These are phyloP conservation scores for Yamadazyma oceani DNA, from an alignment of 1,139 yeast genomes.

Conservation along the genomic window DNA sequence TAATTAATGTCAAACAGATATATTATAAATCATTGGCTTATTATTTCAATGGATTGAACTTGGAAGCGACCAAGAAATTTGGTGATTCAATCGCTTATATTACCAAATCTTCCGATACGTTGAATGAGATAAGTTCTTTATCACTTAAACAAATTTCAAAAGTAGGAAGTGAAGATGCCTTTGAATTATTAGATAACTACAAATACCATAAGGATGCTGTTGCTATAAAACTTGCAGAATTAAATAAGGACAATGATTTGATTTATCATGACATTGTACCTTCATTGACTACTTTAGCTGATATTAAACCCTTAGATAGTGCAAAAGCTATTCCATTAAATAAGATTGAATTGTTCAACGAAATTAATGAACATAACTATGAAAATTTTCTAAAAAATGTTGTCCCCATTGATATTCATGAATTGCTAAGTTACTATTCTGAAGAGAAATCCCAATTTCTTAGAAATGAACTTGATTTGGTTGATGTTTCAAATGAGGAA, in stretches of 20 bases:
- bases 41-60: slow-evolving; percentile 53
- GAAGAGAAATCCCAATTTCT: slow-evolving; percentile 83
- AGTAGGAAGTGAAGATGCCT: slow-evolving; percentile 27
- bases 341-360: slow-evolving; percentile 32
- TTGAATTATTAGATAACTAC: slow-evolving; percentile 42
- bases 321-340: slow-evolving; percentile 62
- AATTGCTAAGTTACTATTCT: slow-evolving; percentile 80
- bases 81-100: slow-evolving; percentile 80
- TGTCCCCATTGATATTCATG: slow-evolving; percentile 85
- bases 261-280: slow-evolving; percentile 83
- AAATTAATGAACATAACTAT: slow-evolving; percentile 56
- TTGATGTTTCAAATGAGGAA: slow-evolving; percentile 80
- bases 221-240: slow-evolving; percentile 42
- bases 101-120: slow-evolving; percentile 47
- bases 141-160: slow-evolving; percentile 29
- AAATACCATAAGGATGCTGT: slow-evolving; percentile 48
- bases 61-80: slow-evolving; percentile 52
- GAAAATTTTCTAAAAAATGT: slow-evolving; percentile 68
- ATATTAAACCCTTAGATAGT: slow-evolving; percentile 72
- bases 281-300: slow-evolving; percentile 53
- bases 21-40: slow-evolving; percentile 45
- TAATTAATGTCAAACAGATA: slow-evolving; percentile 47
- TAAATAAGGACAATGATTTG: slow-evolving; percentile 83
- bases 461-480: slow-evolving; percentile 71
- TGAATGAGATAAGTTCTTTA: slow-evolving; percentile 28